These are phyloP conservation scores for Pleurotus sapidus DNA, from an alignment of 768 basidiomycete genomes.

Conservation along the genomic window DNA sequence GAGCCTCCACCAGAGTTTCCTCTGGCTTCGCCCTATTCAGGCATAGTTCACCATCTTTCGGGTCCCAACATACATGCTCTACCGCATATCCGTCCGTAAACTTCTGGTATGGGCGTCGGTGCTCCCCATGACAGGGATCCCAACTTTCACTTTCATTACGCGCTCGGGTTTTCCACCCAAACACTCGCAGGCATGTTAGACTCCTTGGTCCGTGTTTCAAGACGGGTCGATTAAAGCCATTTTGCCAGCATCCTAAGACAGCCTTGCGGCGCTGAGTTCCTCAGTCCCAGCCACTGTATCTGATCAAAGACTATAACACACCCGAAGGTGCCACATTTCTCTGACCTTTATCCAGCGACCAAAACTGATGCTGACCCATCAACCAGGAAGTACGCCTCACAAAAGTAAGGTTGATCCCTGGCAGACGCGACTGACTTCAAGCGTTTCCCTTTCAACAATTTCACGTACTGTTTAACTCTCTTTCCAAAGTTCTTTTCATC, in stretches of 20 bases:
- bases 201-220: constrained; percentile 88
- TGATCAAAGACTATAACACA: constrained; percentile 63
- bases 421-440: too few relatives aligned
- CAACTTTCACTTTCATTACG: constrained; percentile 73
- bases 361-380: constrained; percentile 72
- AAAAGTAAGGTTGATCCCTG: too few relatives aligned
- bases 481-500: too few relatives aligned
- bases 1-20: constrained; percentile 96
- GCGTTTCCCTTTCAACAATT: too few relatives aligned
- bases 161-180: constrained; percentile 90
- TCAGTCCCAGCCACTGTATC: constrained; percentile 57
- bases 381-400: too few relatives aligned
- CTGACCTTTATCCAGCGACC: constrained; percentile 51
- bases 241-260: constrained; percentile 73
- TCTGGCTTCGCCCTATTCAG: constrained; percentile 90
- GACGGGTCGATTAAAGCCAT: constrained; percentile 80
- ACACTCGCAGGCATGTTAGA: constrained; percentile 82
- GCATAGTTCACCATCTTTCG: constrained; percentile 91
- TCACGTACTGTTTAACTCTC: too few relatives aligned
- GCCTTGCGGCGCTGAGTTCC: constrained; percentile 59
- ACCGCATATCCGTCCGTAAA: constrained; percentile 74
- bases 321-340: constrained; percentile 64
- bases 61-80: constrained; percentile 85
- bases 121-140: constrained; percentile 62
- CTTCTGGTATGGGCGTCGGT: constrained; percentile 73